These are phyloP conservation scores for Suillus plorans DNA, from an alignment of 768 basidiomycete species.

Conservation along the genomic window DNA sequence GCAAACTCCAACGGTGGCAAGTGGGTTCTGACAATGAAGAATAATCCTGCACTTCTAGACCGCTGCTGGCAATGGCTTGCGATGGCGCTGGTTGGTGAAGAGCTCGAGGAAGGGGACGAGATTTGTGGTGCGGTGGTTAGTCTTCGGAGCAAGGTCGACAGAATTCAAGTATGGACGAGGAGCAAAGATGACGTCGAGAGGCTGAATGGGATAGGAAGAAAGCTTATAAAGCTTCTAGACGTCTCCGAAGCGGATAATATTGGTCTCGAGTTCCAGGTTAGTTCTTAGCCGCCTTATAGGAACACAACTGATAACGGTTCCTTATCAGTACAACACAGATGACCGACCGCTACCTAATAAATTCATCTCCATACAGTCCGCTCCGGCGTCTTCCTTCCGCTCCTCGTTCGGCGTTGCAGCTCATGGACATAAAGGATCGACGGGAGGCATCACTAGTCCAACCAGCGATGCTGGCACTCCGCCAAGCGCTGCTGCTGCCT, in stretches of 20 bases:
- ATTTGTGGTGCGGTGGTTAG: constrained; percentile 89
- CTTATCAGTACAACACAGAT: constrained; percentile 76
- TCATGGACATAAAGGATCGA: constrained; percentile 23
- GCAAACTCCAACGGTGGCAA: constrained; percentile 92
- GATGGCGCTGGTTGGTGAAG: constrained; percentile 86
- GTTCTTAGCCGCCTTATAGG: constrained; percentile 17
- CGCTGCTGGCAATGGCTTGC: constrained; percentile 88
- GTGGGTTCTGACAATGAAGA: constrained; percentile 94
- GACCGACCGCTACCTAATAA: constrained; percentile 80
- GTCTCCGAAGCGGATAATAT: constrained; percentile 82
- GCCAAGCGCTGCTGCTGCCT: constrained; percentile 37
- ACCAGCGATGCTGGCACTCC: constrained; percentile 23
- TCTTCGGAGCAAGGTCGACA: constrained; percentile 79
- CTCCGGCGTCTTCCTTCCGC: constrained; percentile 67
- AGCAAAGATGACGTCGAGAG: constrained; percentile 82
- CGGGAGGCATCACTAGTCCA: constrained; percentile 20
- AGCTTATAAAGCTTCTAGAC: constrained; percentile 79
- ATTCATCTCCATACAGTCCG: constrained; percentile 75
- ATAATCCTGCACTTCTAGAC: constrained; percentile 75
- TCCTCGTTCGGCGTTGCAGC: constrained; percentile 54
- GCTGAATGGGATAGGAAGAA: constrained; percentile 82
- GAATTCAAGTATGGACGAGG: constrained; percentile 91
- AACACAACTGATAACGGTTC: background rate
- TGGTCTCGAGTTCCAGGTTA: constrained; percentile 87
- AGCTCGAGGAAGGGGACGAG: constrained; percentile 67